These are phyloP conservation scores for Scutellaria baicalensis DNA, from an alignment of 257 asterid genomes.

Conservation along the genomic window DNA sequence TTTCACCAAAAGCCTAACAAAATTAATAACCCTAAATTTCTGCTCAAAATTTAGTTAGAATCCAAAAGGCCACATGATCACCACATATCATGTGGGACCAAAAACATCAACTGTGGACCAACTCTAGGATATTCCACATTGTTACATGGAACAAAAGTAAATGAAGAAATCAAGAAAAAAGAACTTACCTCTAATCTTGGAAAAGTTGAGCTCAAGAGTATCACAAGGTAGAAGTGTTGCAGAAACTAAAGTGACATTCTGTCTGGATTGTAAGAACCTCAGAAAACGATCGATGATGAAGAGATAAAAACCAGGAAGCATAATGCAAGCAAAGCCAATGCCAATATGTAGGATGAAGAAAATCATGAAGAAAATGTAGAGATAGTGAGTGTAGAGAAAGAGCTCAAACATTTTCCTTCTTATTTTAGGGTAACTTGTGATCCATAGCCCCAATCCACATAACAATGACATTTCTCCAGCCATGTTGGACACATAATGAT, in stretches of 20 bases:
- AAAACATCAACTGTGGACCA: neutral
- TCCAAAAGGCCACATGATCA: too few relatives aligned
- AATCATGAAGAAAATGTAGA: constrained; percentile 73
- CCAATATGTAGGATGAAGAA: constrained; percentile 77
- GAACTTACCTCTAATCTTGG: constrained; percentile 53
- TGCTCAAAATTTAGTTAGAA: too few relatives aligned
- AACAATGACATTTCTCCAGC: constrained; percentile 78
- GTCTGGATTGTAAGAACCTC: constrained; percentile 72
- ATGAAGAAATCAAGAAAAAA: neutral
- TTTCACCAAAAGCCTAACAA: too few relatives aligned
- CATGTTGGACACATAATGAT: constrained; percentile 71
- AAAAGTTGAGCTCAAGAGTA: constrained; percentile 70
- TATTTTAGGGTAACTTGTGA: constrained; percentile 52
- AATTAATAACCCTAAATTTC: too few relatives aligned
- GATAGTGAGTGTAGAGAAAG: constrained; percentile 76
- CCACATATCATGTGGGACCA: neutral
- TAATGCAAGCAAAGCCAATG: constrained; percentile 74
- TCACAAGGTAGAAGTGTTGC: constrained; percentile 67
- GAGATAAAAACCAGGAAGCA: constrained; percentile 90
- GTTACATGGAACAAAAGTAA: neutral
- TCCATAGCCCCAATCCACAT: constrained; percentile 67
- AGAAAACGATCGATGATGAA: constrained; percentile 74
- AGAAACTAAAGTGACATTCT: constrained; percentile 46
- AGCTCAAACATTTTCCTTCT: constrained; percentile 81
- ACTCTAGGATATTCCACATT: neutral